Base-by-base conservation (phyloP, 208 protist genomes). In the Leishmania turanica region DNA sequence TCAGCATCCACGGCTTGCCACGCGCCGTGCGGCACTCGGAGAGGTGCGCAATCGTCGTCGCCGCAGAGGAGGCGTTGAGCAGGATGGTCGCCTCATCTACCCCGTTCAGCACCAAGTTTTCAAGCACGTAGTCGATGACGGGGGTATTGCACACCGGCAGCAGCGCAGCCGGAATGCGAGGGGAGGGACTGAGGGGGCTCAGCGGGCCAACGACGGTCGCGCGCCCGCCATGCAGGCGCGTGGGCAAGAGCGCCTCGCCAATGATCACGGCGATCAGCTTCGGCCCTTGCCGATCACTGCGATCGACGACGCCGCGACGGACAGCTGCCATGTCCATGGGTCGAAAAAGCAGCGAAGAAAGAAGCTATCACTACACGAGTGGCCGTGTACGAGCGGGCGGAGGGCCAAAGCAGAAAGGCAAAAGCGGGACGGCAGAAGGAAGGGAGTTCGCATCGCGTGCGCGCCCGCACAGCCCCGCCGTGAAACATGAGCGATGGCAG, bases 81-180 rank as follows among this genome's bases (percentile, higher is more conserved):
- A 97, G 79, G 66, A 97, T 86, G 71, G 80, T 91, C 19, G 90
- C 89, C 80, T 96, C 86, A 78, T 93, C 80, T 3, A 95, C 95
- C 4, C 89, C 90, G 76, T 96, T 96, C 78, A 88, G 78, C 4
- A 93, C 86, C 21, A 97, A 80, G 75, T 94, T 96, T 81, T 97
- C 93, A 37, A 97, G 86, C n/a, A 92, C 83, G 83, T 97, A 97
- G 81, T 97, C 92, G 80, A 97, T 96, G 42, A 97, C 62, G 0
- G 93, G 91, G 34, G 93, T 96, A 82, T 97, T 96, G 87, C 93
- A 96, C 13, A 97, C 80, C 5, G 91, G 92, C 73, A 97, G 84
- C n/a, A 97, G 84, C 51, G 95, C 92, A 42, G 91, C 93, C 13
- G 95, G 95, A 7, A 95, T 75, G 15, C 82, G 66, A 27, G 82